Evolutionary conservation across 176 grass and related monocot genomes (phyloP), one percentile per base, ranked within the genome.

Genomic region (Puccinellia tenuiflora): DNA sequence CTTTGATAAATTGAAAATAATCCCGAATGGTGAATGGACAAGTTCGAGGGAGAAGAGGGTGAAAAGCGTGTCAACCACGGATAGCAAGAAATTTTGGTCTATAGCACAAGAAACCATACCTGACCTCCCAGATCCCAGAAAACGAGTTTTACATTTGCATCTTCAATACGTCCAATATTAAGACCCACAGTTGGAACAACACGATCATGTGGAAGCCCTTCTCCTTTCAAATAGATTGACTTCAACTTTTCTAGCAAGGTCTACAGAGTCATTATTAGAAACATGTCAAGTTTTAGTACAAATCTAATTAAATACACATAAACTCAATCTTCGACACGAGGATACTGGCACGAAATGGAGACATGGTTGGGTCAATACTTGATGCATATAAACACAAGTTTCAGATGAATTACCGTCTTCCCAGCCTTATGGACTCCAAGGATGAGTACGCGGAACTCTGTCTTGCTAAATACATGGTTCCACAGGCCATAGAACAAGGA

Each of bases 111-210:
- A 62, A 80, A 82, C 57, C 85, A 72, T 81, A 99, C 97, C 97
- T 99, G 97, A 78, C 97, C 97, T 94, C 97, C 97, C 71, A 99
- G 87, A 81, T 99, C 97, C 97, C 97, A 99, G 89, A 99, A 94
- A 38, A 99, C 91, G 82, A 99, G 89, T 47, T 99, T 97, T 25
- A 90, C 91, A 88, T 97, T 91, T 42, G 86, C 63, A 86, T 92
- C 91, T 86, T 99, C 97, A 92, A 99, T 87, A 25, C 97, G 91
- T 40, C 93, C 93, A 78, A 99, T 96, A 52, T 99, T 99, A 81
- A 99, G 91, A 45, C 97, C 97, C 81, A 99, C 97, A 40, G 97
- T 99, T 34, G 97, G 97, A 78, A 94, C 91, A 61, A 99, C 90
- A n/a, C 88, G 84, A 83, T 99, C 97, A 40, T 90, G 93, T 12